Percentiles rank a stretch among this genome's conserved stretches.
phyloP scores from a whole-genome alignment of 2,329 filamentous ascomycete genomes.

The Stagonosporopsis tanaceti region DNA sequence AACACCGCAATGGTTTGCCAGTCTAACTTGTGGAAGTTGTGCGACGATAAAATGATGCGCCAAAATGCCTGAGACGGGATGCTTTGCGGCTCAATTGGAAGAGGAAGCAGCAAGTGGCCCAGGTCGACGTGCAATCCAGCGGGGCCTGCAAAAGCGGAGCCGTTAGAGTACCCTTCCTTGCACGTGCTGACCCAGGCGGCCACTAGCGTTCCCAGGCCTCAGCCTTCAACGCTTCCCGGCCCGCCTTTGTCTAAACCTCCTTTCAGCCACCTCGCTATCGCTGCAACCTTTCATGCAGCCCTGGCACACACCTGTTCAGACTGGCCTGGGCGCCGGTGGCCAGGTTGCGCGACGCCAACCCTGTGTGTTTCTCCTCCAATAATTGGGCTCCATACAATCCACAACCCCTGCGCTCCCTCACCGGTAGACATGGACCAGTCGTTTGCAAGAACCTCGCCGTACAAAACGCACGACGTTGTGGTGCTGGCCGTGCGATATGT shows the following conservation, averaged over 20 bases:
- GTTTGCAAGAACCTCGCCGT: slow-evolving; percentile 20
- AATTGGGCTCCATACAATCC: slow-evolving; percentile 7
- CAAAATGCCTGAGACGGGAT: not conserved
- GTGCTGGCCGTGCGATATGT: slow-evolving; percentile 4
- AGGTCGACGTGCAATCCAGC: slow-evolving; percentile 4
- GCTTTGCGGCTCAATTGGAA: slow-evolving; percentile 8
- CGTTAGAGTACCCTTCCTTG: not conserved
- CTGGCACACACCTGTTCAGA: slow-evolving; percentile 12
- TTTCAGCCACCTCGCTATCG: slow-evolving; percentile 18
- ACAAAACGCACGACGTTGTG: slow-evolving; percentile 17
- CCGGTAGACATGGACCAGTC: slow-evolving; percentile 31
- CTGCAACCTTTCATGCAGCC: slow-evolving; percentile 20
- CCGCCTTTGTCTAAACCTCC: slow-evolving; percentile 20
- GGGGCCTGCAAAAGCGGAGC: slow-evolving; percentile 1
- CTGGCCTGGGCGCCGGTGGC: slow-evolving; percentile 16
- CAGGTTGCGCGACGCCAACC: slow-evolving; percentile 14
- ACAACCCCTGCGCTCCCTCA: slow-evolving; percentile 25
- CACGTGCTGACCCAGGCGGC: slow-evolving; percentile 14
- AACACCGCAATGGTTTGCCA: slow-evolving; percentile 1
- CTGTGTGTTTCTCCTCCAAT: slow-evolving; percentile 36
- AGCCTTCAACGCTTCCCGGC: slow-evolving; percentile 8
- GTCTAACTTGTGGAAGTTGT: not conserved
- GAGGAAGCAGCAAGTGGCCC: slow-evolving; percentile 4
- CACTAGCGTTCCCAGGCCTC: not conserved
- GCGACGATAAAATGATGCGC: not conserved